These are phyloP conservation scores for Fragaria ananassa DNA, from an alignment of 306 rosid genomes.

Conservation along the genomic window DNA sequence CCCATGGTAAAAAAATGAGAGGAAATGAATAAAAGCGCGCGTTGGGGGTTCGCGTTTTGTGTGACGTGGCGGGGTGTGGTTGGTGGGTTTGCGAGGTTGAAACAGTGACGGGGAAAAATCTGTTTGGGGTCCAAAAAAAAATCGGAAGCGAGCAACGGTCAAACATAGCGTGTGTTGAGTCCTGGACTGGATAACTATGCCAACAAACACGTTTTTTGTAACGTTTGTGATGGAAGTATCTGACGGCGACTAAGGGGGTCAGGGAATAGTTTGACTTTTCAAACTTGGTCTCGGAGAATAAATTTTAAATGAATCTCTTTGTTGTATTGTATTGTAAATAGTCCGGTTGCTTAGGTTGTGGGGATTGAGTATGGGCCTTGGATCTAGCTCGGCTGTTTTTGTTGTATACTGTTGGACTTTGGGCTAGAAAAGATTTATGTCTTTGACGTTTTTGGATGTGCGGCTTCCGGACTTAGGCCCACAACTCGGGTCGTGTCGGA, in stretches of 20 bases:
- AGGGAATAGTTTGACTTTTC: not conserved
- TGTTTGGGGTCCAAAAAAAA: not conserved
- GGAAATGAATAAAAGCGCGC: conserved; percentile 27
- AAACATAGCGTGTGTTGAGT: not conserved
- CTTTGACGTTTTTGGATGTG: too few species aligned
- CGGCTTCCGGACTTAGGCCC: too few species aligned
- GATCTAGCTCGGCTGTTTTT: too few species aligned
- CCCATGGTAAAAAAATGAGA: conserved; percentile 27
- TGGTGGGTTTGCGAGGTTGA: not conserved
- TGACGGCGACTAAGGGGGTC: not conserved
- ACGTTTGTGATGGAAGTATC: not conserved
- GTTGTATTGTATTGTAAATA: not conserved
- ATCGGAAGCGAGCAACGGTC: not conserved
- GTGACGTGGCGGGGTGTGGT: not conserved
- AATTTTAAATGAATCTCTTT: not conserved
- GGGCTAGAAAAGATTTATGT: too few species aligned
- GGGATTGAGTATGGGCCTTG: too few species aligned
- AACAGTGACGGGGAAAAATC: conserved; percentile 4
- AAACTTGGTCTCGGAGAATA: not conserved
- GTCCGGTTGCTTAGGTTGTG: too few species aligned
- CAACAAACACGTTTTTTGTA: conserved; percentile 9
- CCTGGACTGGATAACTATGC: not conserved
- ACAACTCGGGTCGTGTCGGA: too few species aligned
- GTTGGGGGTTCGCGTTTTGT: not conserved
- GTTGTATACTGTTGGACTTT: too few species aligned